A percentile compares a stretch with the other conserved stretches of the same genome.
Evolutionary conservation across 345 rosid species (phyloP).

Genomic region (Salix udensis): DNA sequence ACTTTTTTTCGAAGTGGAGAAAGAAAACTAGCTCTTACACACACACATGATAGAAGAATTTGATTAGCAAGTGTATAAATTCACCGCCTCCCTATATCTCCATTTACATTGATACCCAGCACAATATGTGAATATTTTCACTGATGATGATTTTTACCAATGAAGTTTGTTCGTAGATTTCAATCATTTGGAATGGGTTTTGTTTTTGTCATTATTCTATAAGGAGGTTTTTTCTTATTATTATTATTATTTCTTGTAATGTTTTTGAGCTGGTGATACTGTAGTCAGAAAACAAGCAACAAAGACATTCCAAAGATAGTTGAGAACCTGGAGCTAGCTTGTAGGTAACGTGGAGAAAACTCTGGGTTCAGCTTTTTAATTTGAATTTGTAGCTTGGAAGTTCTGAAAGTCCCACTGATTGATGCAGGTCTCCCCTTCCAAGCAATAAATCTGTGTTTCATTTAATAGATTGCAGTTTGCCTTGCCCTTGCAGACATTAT

Average conservation of each 20-base stretch:
- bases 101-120: neutral
- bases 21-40: neutral
- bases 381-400: neutral
- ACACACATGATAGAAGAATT: neutral
- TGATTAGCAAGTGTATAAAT: slow-evolving; percentile 5
- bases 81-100: neutral
- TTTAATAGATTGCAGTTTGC: too few relatives aligned
- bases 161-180: neutral
- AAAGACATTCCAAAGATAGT: neutral
- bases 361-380: neutral
- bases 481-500: neutral
- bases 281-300: too few relatives aligned
- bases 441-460: too few relatives aligned
- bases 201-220: too few relatives aligned
- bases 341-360: neutral
- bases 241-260: too few relatives aligned
- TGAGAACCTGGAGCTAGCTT: neutral
- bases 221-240: too few relatives aligned
- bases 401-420: too few relatives aligned
- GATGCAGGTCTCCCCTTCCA: too few relatives aligned
- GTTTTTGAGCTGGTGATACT: too few relatives aligned
- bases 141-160: neutral
- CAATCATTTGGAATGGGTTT: neutral
- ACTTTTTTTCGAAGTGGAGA: neutral
- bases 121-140: neutral